Percentiles rank a stretch among this genome's conserved stretches.
Evolutionary conservation across 352 stramenopile species (phyloP).

Genomic region (Globisporangium alternatum): DNA sequence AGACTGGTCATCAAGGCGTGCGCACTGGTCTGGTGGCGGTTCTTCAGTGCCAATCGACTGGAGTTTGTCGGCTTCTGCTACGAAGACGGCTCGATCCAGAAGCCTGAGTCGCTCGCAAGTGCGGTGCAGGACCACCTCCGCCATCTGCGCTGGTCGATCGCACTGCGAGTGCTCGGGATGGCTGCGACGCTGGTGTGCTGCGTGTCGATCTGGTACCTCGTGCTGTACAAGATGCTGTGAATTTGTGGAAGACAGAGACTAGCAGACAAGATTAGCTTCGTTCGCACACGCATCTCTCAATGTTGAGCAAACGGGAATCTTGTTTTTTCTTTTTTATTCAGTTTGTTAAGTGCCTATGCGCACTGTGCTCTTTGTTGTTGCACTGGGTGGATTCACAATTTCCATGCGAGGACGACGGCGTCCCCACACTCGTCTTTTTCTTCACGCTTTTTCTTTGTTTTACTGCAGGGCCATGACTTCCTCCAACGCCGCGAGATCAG

Average conservation of each 20-base stretch:
- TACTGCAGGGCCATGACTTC: conserved; percentile 39
- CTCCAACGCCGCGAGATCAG: conserved; percentile 26
- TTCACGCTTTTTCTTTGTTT: conserved; percentile 3
- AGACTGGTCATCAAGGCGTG: conserved; percentile 45
- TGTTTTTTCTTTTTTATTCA: conserved; percentile 2
- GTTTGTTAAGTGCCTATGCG: background rate
- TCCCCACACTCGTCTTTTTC: background rate
- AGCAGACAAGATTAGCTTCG: background rate
- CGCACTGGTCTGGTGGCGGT: conserved; percentile 55
- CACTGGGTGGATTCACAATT: conserved; percentile 1
- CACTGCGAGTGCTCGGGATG: conserved; percentile 31
- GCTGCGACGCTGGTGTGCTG: conserved; percentile 16
- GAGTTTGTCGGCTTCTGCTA: conserved; percentile 55
- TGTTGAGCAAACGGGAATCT: background rate
- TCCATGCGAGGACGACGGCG: background rate
- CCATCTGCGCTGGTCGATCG: conserved; percentile 41
- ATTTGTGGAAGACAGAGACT: background rate
- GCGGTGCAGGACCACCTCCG: conserved; percentile 39
- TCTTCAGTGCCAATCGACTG: conserved; percentile 47
- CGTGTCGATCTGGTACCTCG: conserved; percentile 8
- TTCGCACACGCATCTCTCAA: background rate
- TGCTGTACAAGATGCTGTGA: conserved; percentile 10
- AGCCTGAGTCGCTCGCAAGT: conserved; percentile 26
- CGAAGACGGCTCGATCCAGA: conserved; percentile 42
- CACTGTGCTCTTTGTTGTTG: background rate